Evolutionary conservation across 2,329 filamentous ascomycete species (phyloP).

Genomic region (Botrytis porri): DNA sequence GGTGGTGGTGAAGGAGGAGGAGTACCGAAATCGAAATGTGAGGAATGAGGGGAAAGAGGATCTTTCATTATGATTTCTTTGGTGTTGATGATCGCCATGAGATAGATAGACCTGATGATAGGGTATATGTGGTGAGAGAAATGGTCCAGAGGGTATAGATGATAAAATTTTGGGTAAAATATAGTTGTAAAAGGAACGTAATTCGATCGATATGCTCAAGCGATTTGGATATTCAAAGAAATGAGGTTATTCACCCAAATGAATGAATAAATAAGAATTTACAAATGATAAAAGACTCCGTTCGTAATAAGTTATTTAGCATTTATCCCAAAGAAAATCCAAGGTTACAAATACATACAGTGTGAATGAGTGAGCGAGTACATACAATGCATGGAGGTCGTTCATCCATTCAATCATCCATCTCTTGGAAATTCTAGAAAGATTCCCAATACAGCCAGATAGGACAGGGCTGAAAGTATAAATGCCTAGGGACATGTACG

Average conservation of each 20-base stretch:
- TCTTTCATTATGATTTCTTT: not conserved
- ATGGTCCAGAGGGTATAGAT: not conserved
- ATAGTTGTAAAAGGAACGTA: not conserved
- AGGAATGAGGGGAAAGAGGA: not conserved
- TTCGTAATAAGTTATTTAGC: not conserved
- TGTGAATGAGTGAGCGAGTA: not conserved
- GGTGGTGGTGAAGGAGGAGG: not conserved
- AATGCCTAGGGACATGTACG: not conserved
- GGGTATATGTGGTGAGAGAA: not conserved
- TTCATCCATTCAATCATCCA: not conserved
- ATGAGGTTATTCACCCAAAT: not conserved
- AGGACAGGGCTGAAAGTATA: not conserved
- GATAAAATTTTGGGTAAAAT: not conserved
- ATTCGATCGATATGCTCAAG: not conserved
- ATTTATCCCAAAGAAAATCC: not conserved
- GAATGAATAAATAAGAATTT: not conserved
- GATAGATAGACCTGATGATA: not conserved
- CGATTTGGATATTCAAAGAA: not conserved
- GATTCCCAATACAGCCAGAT: not conserved
- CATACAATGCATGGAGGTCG: not conserved
- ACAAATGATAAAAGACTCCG: not conserved
- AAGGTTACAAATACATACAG: not conserved
- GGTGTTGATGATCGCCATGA: not conserved
- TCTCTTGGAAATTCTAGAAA: not conserved
- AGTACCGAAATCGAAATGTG: slow-evolving; percentile 5